Base-by-base conservation (phyloP, 352 stramenopile genomes). In the Phytopythium mirpurense region DNA sequence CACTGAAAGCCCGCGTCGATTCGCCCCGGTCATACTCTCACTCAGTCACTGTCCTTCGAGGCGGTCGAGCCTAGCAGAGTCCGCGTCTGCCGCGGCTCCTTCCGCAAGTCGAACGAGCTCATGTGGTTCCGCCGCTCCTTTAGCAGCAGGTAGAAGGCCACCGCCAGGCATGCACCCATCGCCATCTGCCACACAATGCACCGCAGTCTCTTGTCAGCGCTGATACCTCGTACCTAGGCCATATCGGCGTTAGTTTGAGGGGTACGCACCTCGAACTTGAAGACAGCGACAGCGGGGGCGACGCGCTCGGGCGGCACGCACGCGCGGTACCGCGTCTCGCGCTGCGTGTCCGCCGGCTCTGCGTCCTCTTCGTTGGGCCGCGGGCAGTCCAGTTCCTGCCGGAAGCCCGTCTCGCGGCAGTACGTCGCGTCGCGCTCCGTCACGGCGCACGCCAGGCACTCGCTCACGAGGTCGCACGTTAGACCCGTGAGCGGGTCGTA, bases 201-300 rank as follows among this genome's bases (percentile, higher is more conserved):
- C n/a, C n/a, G n/a, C n/a, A n/a, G n/a, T n/a, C n/a, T n/a, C n/a
- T n/a, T n/a, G n/a, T n/a, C n/a, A n/a, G n/a, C n/a, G n/a, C n/a
- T n/a, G n/a, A n/a, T n/a, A n/a, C n/a, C n/a, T n/a, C n/a, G n/a
- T n/a, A n/a, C n/a, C n/a, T n/a, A n/a, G n/a, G n/a, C n/a, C n/a
- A n/a, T n/a, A n/a, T n/a, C n/a, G n/a, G n/a, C n/a, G n/a, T n/a
- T n/a, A n/a, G n/a, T n/a, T n/a, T n/a, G n/a, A n/a, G n/a, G n/a
- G n/a, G n/a, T n/a, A 42, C 54, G 0, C 68, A 93, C 82, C 83
- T 93, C 78, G 38, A 93, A 93, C 23, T 81, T 71, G 23, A 88
- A n/a, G 19, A 93, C 76, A 9, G 51, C 62, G 1, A 74, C 29
- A 32, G 77, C 59, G 46, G 68, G 74, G 8, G 70, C 60, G 14